Conservation (phyloP, 2,329 filamentous ascomycete genomes). For the Podosphaera fusca region DNA sequence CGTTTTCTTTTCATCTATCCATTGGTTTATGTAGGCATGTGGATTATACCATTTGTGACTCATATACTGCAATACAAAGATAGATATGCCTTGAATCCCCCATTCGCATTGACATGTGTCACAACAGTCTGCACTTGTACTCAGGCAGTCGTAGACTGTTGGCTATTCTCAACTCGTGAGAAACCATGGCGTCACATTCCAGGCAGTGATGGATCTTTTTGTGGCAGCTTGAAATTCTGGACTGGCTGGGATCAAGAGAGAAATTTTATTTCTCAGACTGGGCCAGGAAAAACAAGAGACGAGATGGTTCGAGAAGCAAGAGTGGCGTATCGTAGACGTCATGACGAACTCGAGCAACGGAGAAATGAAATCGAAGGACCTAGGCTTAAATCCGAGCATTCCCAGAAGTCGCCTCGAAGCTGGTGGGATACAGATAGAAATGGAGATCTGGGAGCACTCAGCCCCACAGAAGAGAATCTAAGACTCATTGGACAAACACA, state of each 20-base stretch:
- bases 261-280: conserved; percentile 14
- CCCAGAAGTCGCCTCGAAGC: conserved; percentile 4
- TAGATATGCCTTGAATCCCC: conserved; percentile 24
- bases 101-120: conserved; percentile 32
- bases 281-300: conserved; percentile 25
- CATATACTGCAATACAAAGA: conserved; percentile 38
- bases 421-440: conserved; percentile 16
- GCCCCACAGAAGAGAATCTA: neutral
- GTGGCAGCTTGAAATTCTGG: conserved; percentile 16
- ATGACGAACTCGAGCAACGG: conserved; percentile 22
- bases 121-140: conserved; percentile 34
- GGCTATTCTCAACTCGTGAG: conserved; percentile 46
- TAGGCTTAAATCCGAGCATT: conserved; percentile 5
- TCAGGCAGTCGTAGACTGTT: conserved; percentile 44
- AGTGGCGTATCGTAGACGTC: conserved; percentile 24
- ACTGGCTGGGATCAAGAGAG: conserved; percentile 8
- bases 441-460: neutral
- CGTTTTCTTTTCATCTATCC: conserved; percentile 58
- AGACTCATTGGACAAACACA: neutral
- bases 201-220: conserved; percentile 19
- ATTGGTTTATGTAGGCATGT: conserved; percentile 45
- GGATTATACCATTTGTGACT: conserved; percentile 45
- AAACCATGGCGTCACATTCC: conserved; percentile 42
- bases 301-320: conserved; percentile 28
- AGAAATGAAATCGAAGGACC: conserved; percentile 11